Conservation (phyloP, 176 grass and related monocot genomes). For the Rhynchospora breviuscula region DNA sequence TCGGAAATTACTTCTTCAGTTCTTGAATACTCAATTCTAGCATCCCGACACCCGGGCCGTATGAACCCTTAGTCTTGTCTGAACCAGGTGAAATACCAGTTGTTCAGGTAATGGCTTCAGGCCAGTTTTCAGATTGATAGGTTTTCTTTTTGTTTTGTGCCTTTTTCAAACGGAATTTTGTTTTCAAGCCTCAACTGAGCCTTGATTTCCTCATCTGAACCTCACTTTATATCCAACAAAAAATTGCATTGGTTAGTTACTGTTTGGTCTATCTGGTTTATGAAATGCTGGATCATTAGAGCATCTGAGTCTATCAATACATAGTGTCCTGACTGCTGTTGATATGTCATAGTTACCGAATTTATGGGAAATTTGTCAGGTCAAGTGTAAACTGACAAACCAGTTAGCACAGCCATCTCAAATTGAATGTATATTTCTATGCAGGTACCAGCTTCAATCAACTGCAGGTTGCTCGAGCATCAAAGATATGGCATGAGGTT, state of each 20-base stretch:
- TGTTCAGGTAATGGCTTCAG: constrained; percentile 69
- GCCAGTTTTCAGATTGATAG: no score
- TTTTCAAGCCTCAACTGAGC: neutral
- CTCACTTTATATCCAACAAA: neutral
- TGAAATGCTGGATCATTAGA: neutral
- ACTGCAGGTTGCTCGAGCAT: constrained; percentile 72
- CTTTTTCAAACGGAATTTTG: neutral
- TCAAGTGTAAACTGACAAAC: no score
- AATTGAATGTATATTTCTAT: no score
- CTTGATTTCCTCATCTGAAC: neutral
- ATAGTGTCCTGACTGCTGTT: no score
- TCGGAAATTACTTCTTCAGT: constrained; percentile 63
- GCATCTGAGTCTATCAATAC: no score
- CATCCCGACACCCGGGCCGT: constrained; percentile 46
- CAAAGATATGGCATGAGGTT: constrained; percentile 81
- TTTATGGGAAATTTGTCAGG: no score
- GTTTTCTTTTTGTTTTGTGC: neutral
- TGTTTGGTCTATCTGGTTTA: neutral
- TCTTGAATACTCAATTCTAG: constrained; percentile 42
- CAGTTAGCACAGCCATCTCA: no score
- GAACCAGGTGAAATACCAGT: constrained; percentile 38
- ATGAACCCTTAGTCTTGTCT: constrained; percentile 73
- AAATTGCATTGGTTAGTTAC: neutral
- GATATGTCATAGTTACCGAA: no score
- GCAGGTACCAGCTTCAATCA: constrained; percentile 85